Percentiles rank a stretch among this genome's conserved stretches.
These are phyloP conservation scores for Talaromyces thailandensis DNA, from an alignment of 495 filamentous ascomycete genomes.

Conservation along the genomic window DNA sequence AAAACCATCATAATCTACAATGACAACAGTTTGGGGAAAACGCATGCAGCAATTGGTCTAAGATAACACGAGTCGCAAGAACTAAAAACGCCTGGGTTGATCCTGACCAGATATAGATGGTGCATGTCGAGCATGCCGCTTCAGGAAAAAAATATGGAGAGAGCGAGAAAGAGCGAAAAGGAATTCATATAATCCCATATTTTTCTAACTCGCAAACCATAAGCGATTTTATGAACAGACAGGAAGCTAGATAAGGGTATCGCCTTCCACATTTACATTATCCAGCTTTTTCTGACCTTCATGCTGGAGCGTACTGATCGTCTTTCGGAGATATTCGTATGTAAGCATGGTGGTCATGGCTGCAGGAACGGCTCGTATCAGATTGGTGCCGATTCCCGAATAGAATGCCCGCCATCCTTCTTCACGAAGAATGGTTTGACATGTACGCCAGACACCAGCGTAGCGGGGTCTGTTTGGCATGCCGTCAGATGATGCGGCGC, in stretches of 20 bases:
- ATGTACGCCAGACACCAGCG: slow-evolving; percentile 71
- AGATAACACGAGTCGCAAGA: not conserved
- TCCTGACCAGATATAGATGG: not conserved
- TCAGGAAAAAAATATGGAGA: slow-evolving; percentile 1
- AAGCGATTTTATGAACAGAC: not conserved
- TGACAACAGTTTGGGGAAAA: not conserved
- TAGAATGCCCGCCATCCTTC: slow-evolving; percentile 98
- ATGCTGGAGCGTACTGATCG: slow-evolving; percentile 38
- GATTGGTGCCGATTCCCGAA: slow-evolving; percentile 94
- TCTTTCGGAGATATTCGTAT: slow-evolving; percentile 76
- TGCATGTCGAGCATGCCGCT: not conserved
- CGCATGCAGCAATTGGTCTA: not conserved
- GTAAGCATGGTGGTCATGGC: slow-evolving; percentile 97
- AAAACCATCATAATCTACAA: slow-evolving; percentile 9
- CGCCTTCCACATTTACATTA: not conserved
- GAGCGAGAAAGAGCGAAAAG: not conserved
- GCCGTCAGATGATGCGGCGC: slow-evolving; percentile 46
- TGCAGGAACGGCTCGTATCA: slow-evolving; percentile 89
- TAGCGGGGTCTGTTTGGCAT: slow-evolving; percentile 62
- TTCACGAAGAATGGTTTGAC: slow-evolving; percentile 73
- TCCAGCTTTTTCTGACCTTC: slow-evolving; percentile 35
- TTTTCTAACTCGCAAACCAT: not conserved
- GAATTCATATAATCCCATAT: not conserved
- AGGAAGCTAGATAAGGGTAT: slow-evolving; percentile 7
- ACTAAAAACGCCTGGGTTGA: not conserved